These are phyloP conservation scores for Colletotrichum gloeosporioides DNA, from an alignment of 2,329 filamentous ascomycete genomes.

Conservation along the genomic window DNA sequence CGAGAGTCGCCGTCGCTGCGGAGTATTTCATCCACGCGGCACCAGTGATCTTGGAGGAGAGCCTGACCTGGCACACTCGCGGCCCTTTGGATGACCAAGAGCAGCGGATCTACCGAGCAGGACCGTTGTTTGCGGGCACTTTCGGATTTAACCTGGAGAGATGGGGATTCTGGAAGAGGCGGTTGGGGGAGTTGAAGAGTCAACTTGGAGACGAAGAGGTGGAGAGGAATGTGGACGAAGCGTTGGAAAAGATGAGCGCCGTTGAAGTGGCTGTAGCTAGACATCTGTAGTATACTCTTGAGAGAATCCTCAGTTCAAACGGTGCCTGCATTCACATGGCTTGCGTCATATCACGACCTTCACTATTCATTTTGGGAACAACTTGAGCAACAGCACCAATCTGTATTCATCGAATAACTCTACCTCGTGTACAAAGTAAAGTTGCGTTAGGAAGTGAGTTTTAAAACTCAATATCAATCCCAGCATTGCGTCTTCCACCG, in stretches of 20 bases:
- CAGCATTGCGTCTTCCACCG: rapidly evolving
- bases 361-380: background rate
- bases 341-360: too few species aligned
- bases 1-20: background rate
- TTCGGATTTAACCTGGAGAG: background rate
- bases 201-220: background rate
- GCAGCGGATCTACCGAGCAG: background rate
- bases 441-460: background rate
- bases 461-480: background rate
- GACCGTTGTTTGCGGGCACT: background rate
- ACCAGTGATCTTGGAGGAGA: background rate
- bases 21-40: background rate
- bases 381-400: background rate
- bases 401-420: background rate
- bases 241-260: background rate
- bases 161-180: background rate
- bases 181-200: background rate
- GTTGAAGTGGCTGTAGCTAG: background rate
- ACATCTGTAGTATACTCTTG: background rate
- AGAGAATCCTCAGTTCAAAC: too few species aligned
- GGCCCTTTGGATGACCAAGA: background rate
- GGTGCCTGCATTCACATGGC: too few species aligned
- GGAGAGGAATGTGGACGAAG: background rate
- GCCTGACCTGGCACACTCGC: background rate
- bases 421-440: background rate